Evolutionary conservation across 352 stramenopile genomes (phyloP).

Genomic region (Detonula confervacea): DNA sequence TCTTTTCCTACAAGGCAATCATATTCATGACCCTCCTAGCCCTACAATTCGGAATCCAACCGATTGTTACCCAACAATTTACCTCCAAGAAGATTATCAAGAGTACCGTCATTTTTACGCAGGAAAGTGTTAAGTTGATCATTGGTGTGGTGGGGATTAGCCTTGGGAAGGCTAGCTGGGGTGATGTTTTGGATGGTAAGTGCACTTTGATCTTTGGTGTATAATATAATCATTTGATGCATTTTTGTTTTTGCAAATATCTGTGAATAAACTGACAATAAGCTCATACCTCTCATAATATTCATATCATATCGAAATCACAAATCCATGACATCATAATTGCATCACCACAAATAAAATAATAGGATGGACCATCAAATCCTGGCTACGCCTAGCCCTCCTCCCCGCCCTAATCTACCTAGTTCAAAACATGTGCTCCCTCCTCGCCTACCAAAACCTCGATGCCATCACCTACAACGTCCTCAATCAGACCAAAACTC

Average conservation of each 20-base stretch:
- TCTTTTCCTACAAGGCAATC: slow-evolving; percentile 42
- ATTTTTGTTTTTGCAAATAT: slow-evolving; percentile 4
- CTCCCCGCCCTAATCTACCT: slow-evolving; percentile 79
- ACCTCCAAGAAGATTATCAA: slow-evolving; percentile 65
- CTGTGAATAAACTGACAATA: no score
- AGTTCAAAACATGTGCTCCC: slow-evolving; percentile 78
- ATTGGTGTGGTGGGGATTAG: slow-evolving; percentile 61
- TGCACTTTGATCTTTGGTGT: slow-evolving; percentile 15
- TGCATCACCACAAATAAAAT: slow-evolving; percentile 3
- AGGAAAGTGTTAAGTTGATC: slow-evolving; percentile 79
- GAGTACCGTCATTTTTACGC: slow-evolving; percentile 74
- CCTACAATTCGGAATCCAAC: slow-evolving; percentile 83
- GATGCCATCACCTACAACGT: slow-evolving; percentile 84
- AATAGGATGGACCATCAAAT: slow-evolving; percentile 62
- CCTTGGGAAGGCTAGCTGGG: slow-evolving; percentile 47
- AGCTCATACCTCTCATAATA: no score
- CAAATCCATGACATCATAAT: no score
- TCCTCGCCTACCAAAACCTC: slow-evolving; percentile 83
- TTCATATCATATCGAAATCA: no score
- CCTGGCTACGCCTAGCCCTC: slow-evolving; percentile 69
- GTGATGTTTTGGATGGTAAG: slow-evolving; percentile 45
- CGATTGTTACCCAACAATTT: slow-evolving; percentile 71
- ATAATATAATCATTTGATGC: slow-evolving; percentile 1
- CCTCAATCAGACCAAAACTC: slow-evolving; percentile 86
- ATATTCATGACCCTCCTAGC: slow-evolving; percentile 73